Percentiles rank a stretch among this genome's conserved stretches.
phyloP scores from a whole-genome alignment of 23 red algal species.

The Gracilaria gracilis region DNA sequence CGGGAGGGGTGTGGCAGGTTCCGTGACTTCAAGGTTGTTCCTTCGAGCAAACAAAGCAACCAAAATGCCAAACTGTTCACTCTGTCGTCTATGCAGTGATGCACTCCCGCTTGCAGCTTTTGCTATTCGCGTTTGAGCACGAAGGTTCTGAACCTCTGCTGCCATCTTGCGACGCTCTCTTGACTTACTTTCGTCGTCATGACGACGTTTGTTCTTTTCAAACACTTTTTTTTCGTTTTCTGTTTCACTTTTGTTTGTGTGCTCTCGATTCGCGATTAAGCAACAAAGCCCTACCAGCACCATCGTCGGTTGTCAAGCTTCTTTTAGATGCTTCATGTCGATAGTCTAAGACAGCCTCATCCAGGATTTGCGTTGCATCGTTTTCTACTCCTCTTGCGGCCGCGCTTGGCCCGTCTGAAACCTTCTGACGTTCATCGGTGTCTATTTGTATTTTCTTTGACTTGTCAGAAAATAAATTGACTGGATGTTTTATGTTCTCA shows the following conservation, averaged over 20 bases:
- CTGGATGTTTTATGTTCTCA: no score
- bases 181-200: background rate
- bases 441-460: no score
- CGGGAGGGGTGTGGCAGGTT: background rate
- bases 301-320: background rate
- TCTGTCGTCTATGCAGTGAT: background rate
- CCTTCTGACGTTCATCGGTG: no score
- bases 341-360: background rate
- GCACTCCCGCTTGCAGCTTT: background rate
- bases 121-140: background rate
- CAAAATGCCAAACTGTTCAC: conserved; percentile 25
- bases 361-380: background rate
- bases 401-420: background rate
- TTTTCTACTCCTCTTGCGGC: background rate
- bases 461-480: no score
- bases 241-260: background rate
- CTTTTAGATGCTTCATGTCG: background rate
- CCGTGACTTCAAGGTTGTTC: background rate
- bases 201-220: background rate
- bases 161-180: background rate
- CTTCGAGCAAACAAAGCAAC: conserved; percentile 6
- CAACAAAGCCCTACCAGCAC: background rate
- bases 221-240: background rate
- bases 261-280: background rate
- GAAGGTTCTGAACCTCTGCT: background rate